Conservation (phyloP, 108 stramenopile species). For the Conticribra weissflogii region DNA sequence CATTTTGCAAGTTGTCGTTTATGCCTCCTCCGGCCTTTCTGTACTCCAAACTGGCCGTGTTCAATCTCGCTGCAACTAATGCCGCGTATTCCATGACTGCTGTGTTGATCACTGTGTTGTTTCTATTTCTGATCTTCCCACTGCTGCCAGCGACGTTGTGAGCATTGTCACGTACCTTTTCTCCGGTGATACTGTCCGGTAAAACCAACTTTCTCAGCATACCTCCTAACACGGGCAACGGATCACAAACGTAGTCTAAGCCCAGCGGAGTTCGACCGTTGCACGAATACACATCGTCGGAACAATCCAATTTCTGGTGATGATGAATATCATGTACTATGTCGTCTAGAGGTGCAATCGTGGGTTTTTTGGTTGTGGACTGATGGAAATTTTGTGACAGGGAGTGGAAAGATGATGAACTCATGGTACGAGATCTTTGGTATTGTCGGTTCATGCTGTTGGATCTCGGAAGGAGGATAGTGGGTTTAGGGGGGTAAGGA, state of each 20-base stretch:
- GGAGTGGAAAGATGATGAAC: background rate
- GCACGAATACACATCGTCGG: conserved; percentile 42
- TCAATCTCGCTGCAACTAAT: conserved; percentile 33
- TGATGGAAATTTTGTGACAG: background rate
- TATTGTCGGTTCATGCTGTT: too few species aligned
- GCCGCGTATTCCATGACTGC: conserved; percentile 29
- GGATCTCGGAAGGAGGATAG: too few species aligned
- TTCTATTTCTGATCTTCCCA: background rate
- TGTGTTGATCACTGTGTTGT: background rate
- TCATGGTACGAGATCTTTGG: too few species aligned
- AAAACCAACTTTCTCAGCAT: conserved; percentile 9
- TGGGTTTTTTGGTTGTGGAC: background rate
- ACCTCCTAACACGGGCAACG: conserved; percentile 31
- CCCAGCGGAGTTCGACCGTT: conserved; percentile 40
- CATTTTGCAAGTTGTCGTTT: conserved; percentile 17
- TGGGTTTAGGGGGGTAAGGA: background rate
- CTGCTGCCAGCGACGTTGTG: background rate
- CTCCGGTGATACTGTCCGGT: background rate
- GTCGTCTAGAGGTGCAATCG: conserved; percentile 20
- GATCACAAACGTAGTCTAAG: conserved; percentile 48
- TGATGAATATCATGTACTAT: conserved; percentile 45
- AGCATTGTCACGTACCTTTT: conserved; percentile 5
- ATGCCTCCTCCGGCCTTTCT: conserved; percentile 25
- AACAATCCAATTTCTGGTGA: conserved; percentile 35
- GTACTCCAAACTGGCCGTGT: conserved; percentile 36